Evolutionary conservation across 768 basidiomycete genomes (phyloP), one percentile per base, ranked within the genome.

Genomic region (Trametes cubensis): DNA sequence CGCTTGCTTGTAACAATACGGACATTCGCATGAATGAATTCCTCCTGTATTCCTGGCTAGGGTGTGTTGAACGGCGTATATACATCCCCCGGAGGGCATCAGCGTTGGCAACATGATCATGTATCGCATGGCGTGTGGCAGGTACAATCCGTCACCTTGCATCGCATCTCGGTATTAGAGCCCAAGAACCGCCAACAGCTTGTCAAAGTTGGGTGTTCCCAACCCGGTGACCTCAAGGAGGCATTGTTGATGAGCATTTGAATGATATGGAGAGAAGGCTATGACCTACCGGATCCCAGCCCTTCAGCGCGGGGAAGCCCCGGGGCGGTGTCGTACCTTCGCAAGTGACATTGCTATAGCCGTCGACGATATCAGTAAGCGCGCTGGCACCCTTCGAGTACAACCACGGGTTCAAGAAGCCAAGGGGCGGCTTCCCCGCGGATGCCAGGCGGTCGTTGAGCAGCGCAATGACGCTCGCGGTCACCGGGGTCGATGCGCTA

Each of bases 181-280:
- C 4, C 67, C 64, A 14, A 83, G 78, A 13, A 83, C 73, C 25
- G 72, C 62, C 66, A 78, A 76, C 60, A 88, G 71, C 62, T 78
- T 79, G 54, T 76, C 67, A 70, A 85, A 88, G 67, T 86, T 80
- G n/a, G 85, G 85, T 4, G 85, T 86, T 1, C 86, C 86, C 23
- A 85, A 73, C 17, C 85, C 85, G 47, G 85, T 86, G 56, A 85
- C 79, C 81, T 83, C 62, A 11, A 18, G 11, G n/a, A 10, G 21
- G n/a, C 5, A 21, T 6, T 13, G 56, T 68, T 47, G 54, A 72
- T 71, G 23, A 72, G 71, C 47, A 73, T 73, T 71, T 71, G 74
- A 7, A 70, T 71, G 41, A 59, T 46, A 17, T 11, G 25, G 23
- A 71, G 67, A 4, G 34, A 11, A 6, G 34, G 34, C 1, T 1